phyloP scores from a whole-genome alignment of 2,329 filamentous ascomycete species.

The Botrytis porri region DNA sequence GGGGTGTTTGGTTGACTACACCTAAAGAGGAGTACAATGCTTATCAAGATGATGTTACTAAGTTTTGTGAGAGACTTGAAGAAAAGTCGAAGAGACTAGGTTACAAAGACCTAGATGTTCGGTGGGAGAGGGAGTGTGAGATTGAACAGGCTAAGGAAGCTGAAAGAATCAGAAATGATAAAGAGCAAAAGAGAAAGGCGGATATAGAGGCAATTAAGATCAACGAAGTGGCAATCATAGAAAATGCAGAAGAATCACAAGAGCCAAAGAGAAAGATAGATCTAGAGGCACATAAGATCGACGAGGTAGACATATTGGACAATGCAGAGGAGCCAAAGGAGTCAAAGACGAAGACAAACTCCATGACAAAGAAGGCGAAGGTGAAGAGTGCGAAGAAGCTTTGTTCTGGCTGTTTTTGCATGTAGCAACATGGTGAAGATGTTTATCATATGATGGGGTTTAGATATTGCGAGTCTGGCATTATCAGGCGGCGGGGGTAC shows the following conservation, averaged over 20 bases:
- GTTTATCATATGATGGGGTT: neutral
- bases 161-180: neutral
- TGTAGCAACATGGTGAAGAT: neutral
- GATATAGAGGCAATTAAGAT: too few relatives aligned
- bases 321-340: accelerated
- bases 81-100: neutral
- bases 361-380: too few relatives aligned
- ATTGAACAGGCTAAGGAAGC: neutral
- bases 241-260: accelerated
- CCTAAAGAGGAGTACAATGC: neutral
- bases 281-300: too few relatives aligned
- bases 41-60: neutral
- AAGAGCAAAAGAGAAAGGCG: neutral
- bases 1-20: neutral
- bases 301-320: accelerated
- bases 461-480: neutral
- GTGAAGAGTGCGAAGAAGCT: too few relatives aligned
- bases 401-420: neutral
- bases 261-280: neutral
- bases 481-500: neutral
- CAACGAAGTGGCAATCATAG: accelerated
- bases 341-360: neutral
- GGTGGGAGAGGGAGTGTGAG: constrained; percentile 5
- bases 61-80: neutral
- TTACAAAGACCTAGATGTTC: neutral